Conservation (phyloP, 202 grass and related monocot genomes). For the Schoenoplectus tabernaemontani region DNA sequence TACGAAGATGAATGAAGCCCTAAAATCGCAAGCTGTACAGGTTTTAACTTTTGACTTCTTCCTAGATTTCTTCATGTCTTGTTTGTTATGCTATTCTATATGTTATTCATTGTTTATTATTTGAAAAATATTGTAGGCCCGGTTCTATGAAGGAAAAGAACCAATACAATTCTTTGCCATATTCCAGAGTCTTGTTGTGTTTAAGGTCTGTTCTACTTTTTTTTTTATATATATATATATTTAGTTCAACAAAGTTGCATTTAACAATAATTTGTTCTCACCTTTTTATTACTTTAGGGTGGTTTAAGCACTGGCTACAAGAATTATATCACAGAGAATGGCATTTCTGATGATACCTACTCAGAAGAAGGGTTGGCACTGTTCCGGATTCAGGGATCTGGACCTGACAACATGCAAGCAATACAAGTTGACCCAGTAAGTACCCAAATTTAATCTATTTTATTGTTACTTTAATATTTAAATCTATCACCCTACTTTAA, state of each 20-base stretch:
- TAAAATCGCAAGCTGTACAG: constrained; percentile 73
- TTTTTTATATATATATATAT: not conserved
- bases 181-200: constrained; percentile 87
- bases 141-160: constrained; percentile 92
- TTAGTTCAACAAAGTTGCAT: constrained; percentile 5
- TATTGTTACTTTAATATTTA: not conserved
- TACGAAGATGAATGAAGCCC: constrained; percentile 71
- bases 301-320: constrained; percentile 91
- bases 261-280: constrained; percentile 20
- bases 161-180: constrained; percentile 84
- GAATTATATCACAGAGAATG: constrained; percentile 59
- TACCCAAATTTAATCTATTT: constrained; percentile 18
- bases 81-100: constrained; percentile 16
- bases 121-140: constrained; percentile 36
- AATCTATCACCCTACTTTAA: not conserved
- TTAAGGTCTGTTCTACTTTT: constrained; percentile 53
- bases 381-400: constrained; percentile 78
- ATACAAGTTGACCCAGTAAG: constrained; percentile 93
- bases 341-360: constrained; percentile 63
- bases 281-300: constrained; percentile 42
- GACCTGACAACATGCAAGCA: constrained; percentile 96
- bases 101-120: constrained; percentile 25
- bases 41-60: constrained; percentile 26
- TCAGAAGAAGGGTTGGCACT: constrained; percentile 67
- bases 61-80: constrained; percentile 8